phyloP scores from a whole-genome alignment of 768 basidiomycete genomes.

The Auriscalpium microsporum region DNA sequence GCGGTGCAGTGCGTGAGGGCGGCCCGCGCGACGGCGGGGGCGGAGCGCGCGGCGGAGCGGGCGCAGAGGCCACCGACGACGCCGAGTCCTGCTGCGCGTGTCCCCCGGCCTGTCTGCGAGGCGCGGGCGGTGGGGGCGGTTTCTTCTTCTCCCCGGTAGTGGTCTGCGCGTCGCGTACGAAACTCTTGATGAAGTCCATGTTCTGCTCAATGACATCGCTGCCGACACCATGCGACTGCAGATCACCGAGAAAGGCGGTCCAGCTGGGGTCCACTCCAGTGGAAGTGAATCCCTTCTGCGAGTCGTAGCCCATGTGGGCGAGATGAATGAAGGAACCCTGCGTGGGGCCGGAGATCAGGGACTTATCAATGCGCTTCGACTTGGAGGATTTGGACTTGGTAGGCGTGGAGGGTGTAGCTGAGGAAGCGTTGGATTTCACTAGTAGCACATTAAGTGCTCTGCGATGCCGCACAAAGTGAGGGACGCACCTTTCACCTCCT shows the following conservation, averaged over 20 bases:
- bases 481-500: conserved; percentile 37
- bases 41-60: conserved; percentile 23
- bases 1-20: conserved; percentile 17
- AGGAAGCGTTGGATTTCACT: conserved; percentile 37
- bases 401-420: conserved; percentile 12
- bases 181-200: conserved; percentile 85
- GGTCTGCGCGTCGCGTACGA: conserved; percentile 45
- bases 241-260: conserved; percentile 59
- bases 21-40: conserved; percentile 26
- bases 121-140: conserved; percentile 28
- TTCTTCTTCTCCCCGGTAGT: conserved; percentile 22
- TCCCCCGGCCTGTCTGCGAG: conserved; percentile 18
- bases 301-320: conserved; percentile 92
- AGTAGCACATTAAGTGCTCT: background rate
- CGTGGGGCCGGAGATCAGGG: conserved; percentile 80
- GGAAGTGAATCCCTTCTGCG: conserved; percentile 78
- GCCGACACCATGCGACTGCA: conserved; percentile 59
- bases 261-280: conserved; percentile 87
- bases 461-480: background rate
- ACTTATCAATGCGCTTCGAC: conserved; percentile 82
- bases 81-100: conserved; percentile 21
- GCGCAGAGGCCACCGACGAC: conserved; percentile 28
- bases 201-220: conserved; percentile 65
- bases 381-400: conserved; percentile 50
- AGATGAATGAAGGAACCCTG: conserved; percentile 78